These are phyloP conservation scores for Rhododendron mucronatum DNA, from an alignment of 148 eudicot genomes.

Conservation along the genomic window DNA sequence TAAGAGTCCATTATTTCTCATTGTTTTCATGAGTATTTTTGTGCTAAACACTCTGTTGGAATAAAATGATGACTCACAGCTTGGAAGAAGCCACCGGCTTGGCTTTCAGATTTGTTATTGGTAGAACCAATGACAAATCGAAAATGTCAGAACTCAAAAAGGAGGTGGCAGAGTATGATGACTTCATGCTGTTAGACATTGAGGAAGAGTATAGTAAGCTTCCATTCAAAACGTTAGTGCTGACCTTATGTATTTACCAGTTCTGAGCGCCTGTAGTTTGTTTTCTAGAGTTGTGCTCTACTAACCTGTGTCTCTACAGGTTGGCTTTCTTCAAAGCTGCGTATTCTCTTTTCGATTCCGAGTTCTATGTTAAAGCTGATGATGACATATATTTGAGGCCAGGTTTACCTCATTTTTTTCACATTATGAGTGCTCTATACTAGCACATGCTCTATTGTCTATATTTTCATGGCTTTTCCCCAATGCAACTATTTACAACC, in stretches of 20 bases:
- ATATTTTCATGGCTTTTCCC: conserved; percentile 1
- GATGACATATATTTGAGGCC: conserved; percentile 93
- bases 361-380: conserved; percentile 92
- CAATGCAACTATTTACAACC: not conserved
- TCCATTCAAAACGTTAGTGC: conserved; percentile 97
- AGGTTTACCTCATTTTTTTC: conserved; percentile 36
- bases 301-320: conserved; percentile 37
- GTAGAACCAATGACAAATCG: conserved; percentile 58
- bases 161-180: conserved; percentile 79
- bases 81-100: conserved; percentile 97
- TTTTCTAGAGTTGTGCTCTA: conserved; percentile 7
- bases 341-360: conserved; percentile 70
- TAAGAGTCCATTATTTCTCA: not conserved
- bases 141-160: conserved; percentile 75
- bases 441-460: not conserved
- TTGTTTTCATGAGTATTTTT: conserved; percentile 5
- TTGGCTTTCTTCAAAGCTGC: conserved; percentile 95
- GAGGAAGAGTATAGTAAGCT: conserved; percentile 96
- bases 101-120: conserved; percentile 88
- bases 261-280: conserved; percentile 3
- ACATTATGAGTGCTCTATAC: not conserved
- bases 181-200: conserved; percentile 80
- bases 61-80: conserved; percentile 38
- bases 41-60: conserved; percentile 8
- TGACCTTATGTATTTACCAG: conserved; percentile 13